phyloP scores from a whole-genome alignment of 169 alveolate genomes.

The Plasmodium sp. region DNA sequence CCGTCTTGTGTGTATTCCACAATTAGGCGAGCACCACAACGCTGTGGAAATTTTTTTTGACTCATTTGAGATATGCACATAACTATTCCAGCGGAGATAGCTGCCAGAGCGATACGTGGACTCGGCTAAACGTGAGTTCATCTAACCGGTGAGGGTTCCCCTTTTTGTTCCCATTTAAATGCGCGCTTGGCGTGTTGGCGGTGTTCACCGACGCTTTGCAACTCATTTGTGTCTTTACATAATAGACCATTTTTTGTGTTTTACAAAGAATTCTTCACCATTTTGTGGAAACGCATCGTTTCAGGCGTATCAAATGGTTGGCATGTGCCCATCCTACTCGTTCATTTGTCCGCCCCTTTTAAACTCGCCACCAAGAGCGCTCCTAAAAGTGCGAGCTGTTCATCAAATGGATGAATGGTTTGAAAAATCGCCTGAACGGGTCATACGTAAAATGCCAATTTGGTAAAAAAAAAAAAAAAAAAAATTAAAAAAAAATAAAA shows the following conservation, averaged over 20 bases:
- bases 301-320: neutral
- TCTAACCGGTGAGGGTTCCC: neutral
- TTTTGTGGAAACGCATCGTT: neutral
- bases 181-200: neutral
- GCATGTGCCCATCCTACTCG: neutral
- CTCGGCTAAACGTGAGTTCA: neutral
- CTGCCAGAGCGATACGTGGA: neutral
- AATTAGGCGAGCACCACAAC: neutral
- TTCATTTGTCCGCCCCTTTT: neutral
- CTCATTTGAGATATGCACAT: neutral
- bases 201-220: neutral
- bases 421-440: neutral
- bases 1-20: neutral
- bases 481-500: neutral
- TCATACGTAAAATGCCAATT: neutral
- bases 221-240: neutral
- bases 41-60: neutral
- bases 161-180: neutral
- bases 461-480: constrained; percentile 4
- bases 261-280: neutral
- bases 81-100: neutral
- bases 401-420: neutral
- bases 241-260: neutral
- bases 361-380: neutral
- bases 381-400: neutral